Conservation (phyloP, 257 asterid species). For the Solanum arcanum region DNA sequence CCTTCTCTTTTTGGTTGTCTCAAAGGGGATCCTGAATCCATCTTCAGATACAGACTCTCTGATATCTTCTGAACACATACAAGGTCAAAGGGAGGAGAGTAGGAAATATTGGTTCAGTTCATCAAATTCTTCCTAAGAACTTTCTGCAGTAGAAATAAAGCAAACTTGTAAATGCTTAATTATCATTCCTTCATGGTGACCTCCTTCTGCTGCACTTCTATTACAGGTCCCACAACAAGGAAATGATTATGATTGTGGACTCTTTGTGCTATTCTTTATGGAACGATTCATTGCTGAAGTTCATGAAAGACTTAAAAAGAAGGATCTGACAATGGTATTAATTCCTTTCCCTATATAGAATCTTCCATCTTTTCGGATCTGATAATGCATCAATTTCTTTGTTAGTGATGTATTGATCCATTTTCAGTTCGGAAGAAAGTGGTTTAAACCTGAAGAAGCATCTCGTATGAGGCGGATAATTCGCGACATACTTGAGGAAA, state of each 20-base stretch:
- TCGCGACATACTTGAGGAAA: constrained; percentile 24
- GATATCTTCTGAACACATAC: background rate
- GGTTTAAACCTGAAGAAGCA: constrained; percentile 80
- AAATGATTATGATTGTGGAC: constrained; percentile 84
- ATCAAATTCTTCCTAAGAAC: background rate
- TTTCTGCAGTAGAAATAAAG: background rate
- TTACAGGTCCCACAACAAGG: constrained; percentile 86
- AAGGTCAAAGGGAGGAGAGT: background rate
- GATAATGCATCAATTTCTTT: background rate
- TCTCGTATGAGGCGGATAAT: constrained; percentile 56
- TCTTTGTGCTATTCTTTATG: constrained; percentile 79
- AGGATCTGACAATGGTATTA: constrained; percentile 47
- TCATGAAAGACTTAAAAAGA: constrained; percentile 50
- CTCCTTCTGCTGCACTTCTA: background rate
- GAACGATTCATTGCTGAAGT: constrained; percentile 68
- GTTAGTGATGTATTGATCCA: background rate
- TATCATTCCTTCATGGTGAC: background rate
- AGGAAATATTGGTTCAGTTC: background rate
- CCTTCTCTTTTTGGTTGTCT: background rate
- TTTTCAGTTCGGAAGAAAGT: constrained; percentile 67
- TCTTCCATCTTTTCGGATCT: background rate
- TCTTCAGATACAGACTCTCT: background rate
- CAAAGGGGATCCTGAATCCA: background rate
- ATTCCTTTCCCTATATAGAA: background rate
- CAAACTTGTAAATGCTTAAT: background rate